A percentile compares a stretch with the other conserved stretches of the same genome.
Conservation (phyloP, 768 basidiomycete genomes). For the Gloeostereum incarnatum region DNA sequence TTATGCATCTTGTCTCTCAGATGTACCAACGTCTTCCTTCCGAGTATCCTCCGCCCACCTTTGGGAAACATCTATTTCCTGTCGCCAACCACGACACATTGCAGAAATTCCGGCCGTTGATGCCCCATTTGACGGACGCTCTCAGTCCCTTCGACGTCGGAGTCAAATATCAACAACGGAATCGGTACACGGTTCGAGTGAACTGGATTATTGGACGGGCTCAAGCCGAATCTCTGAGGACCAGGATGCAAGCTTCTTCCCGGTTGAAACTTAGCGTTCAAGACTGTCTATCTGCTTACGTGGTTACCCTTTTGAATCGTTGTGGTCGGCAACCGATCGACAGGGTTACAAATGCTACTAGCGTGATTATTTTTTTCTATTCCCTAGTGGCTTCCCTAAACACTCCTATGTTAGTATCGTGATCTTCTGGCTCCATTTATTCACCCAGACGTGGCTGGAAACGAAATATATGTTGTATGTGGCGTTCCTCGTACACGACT, state of each 20-base stretch:
- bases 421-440: conserved; percentile 10
- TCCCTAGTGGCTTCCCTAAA: not conserved
- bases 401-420: conserved; percentile 11
- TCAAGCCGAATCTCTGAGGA: conserved; percentile 3
- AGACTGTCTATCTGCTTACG: conserved; percentile 19
- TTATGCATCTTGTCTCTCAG: conserved; percentile 19
- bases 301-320: conserved; percentile 14
- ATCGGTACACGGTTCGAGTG: conserved; percentile 8
- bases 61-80: conserved; percentile 1
- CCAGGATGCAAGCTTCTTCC: conserved; percentile 7
- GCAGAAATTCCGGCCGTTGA: conserved; percentile 10
- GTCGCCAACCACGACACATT: conserved; percentile 3
- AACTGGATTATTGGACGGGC: conserved; percentile 5
- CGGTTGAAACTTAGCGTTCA: conserved; percentile 13
- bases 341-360: conserved; percentile 17
- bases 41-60: conserved; percentile 12
- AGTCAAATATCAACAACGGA: conserved; percentile 7
- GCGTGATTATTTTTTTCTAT: conserved; percentile 10
- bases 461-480: conserved; percentile 13
- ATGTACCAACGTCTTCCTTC: conserved; percentile 15
- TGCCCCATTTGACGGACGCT: conserved; percentile 16
- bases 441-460: conserved; percentile 10
- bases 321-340: conserved; percentile 8
- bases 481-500: too few relatives aligned
- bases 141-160: conserved; percentile 12